phyloP scores from a whole-genome alignment of 2,329 filamentous ascomycete species.

The Fusarium napiforme region DNA sequence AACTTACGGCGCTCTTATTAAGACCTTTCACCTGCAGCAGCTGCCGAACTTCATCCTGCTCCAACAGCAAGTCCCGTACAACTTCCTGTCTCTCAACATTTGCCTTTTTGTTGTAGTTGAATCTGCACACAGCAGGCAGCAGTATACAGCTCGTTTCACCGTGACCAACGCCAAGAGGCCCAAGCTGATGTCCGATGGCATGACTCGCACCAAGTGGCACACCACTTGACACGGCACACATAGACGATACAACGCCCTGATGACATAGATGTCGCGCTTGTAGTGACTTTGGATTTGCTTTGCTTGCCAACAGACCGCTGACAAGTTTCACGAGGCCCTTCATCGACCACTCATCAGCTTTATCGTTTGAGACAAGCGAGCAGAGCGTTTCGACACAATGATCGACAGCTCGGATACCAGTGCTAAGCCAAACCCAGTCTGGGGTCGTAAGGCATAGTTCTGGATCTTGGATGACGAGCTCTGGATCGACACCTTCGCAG shows the following conservation, averaged over 20 bases:
- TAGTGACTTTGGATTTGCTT: slow-evolving; percentile 47
- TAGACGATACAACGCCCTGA: slow-evolving; percentile 63
- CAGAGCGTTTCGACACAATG: slow-evolving; percentile 68
- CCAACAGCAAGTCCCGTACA: slow-evolving; percentile 13
- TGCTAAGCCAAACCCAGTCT: slow-evolving; percentile 64
- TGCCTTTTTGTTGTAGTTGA: slow-evolving; percentile 53
- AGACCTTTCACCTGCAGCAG: neutral
- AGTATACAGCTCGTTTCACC: slow-evolving; percentile 62
- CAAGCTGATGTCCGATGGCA: slow-evolving; percentile 64
- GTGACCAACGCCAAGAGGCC: slow-evolving; percentile 67
- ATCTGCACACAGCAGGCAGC: slow-evolving; percentile 65
- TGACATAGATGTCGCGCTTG: slow-evolving; percentile 60
- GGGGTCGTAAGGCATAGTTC: slow-evolving; percentile 63
- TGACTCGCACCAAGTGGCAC: slow-evolving; percentile 61
- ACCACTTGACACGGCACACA: slow-evolving; percentile 57
- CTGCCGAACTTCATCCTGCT: slow-evolving; percentile 17
- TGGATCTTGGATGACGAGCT: slow-evolving; percentile 67
- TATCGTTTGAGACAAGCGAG: slow-evolving; percentile 52
- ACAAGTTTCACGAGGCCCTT: neutral
- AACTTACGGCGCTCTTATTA: slow-evolving; percentile 47
- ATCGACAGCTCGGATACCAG: slow-evolving; percentile 66
- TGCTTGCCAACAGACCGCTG: neutral
- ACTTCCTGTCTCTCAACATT: slow-evolving; percentile 47
- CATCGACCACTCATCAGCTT: slow-evolving; percentile 40
- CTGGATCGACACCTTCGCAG: slow-evolving; percentile 54